Evolutionary conservation across 2,329 filamentous ascomycete species (phyloP).

Genomic region (Penicillium brasilianum): DNA sequence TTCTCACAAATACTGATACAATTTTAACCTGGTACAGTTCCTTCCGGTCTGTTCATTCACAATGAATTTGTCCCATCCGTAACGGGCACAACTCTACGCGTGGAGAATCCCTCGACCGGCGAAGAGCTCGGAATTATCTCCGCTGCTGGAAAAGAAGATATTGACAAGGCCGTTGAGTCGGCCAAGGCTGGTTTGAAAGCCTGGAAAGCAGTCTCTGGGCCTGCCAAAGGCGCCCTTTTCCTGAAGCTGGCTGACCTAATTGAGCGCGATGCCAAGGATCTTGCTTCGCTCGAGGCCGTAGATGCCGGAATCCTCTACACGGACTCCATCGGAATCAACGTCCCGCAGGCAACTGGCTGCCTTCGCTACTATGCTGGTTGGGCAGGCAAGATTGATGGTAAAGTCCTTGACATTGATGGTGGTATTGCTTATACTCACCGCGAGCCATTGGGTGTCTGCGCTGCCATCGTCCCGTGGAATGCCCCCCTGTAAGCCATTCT

Average conservation of each 20-base stretch:
- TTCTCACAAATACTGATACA: too few relatives aligned
- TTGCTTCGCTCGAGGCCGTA: slow-evolving; percentile 34
- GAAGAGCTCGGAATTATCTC: slow-evolving; percentile 29
- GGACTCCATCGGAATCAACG: slow-evolving; percentile 31
- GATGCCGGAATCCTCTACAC: slow-evolving; percentile 33
- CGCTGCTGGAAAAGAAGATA: slow-evolving; percentile 32
- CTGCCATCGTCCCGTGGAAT: slow-evolving; percentile 40
- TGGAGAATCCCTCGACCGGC: slow-evolving; percentile 35
- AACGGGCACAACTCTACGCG: slow-evolving; percentile 23
- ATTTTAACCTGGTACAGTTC: slow-evolving; percentile 20
- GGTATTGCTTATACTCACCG: slow-evolving; percentile 33
- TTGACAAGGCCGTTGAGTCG: slow-evolving; percentile 31
- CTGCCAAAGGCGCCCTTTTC: slow-evolving; percentile 27
- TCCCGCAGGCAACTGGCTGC: slow-evolving; percentile 30
- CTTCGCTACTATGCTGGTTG: slow-evolving; percentile 39
- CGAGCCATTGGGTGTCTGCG: slow-evolving; percentile 38
- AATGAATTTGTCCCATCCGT: slow-evolving; percentile 34
- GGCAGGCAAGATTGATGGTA: slow-evolving; percentile 37
- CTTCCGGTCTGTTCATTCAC: slow-evolving; percentile 37
- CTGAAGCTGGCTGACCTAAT: slow-evolving; percentile 35
- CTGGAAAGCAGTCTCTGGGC: slow-evolving; percentile 32
- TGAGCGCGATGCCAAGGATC: slow-evolving; percentile 34
- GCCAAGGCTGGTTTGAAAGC: slow-evolving; percentile 27
- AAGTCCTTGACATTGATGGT: slow-evolving; percentile 30
- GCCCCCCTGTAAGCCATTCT: slow-evolving; percentile 30